Conservation (phyloP, 2,329 filamentous ascomycete species). For the Myriosclerotinia curreyana region DNA sequence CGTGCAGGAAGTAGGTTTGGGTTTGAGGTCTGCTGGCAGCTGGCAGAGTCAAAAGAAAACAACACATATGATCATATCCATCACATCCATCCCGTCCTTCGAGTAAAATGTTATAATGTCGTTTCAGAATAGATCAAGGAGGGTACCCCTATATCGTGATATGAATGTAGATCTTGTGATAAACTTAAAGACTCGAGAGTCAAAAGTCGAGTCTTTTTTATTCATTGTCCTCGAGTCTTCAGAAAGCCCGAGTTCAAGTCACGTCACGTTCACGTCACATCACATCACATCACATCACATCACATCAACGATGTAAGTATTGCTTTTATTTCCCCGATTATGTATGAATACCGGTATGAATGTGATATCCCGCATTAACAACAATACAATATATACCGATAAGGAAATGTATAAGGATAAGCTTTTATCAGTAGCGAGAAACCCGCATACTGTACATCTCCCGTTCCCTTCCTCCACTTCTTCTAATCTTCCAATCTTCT, state of each 20-base stretch:
- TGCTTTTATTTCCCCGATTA: not conserved
- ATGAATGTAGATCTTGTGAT: conserved; percentile 17
- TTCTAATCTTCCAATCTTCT: not conserved
- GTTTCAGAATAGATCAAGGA: not conserved
- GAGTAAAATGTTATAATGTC: no score
- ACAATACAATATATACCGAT: no score
- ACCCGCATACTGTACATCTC: not conserved
- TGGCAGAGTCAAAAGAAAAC: conserved; percentile 7
- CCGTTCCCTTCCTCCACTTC: not conserved
- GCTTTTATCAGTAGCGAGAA: conserved; percentile 6
- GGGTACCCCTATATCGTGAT: conserved; percentile 2
- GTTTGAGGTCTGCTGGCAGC: conserved; percentile 1
- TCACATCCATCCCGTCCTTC: no score
- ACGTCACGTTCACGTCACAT: not conserved
- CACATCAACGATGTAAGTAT: no score
- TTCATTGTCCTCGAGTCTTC: not conserved
- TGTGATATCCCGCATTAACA: no score
- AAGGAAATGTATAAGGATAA: not conserved
- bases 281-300: no score
- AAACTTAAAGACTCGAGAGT: no score
- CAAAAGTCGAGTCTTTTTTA: no score
- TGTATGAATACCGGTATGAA: not conserved
- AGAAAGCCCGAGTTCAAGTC: conserved; percentile 11
- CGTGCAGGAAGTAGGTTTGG: not conserved
- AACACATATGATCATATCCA: conserved; percentile 7